These are phyloP conservation scores for Xylaria sp. DNA, from an alignment of 2,329 filamentous ascomycete species.

Conservation along the genomic window DNA sequence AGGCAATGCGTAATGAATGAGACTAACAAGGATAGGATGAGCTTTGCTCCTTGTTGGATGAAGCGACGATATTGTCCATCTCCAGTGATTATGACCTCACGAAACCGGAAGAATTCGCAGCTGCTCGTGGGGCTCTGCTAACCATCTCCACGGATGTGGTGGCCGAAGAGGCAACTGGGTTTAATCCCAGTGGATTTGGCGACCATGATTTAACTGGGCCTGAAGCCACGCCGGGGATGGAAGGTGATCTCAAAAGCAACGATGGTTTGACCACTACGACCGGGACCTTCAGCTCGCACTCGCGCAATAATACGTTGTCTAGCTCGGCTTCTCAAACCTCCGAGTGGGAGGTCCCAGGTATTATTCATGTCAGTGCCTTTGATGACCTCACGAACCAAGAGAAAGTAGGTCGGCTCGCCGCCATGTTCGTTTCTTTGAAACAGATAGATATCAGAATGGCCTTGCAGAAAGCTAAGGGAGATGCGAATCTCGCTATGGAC, in stretches of 20 bases:
- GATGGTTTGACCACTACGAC: constrained; percentile 45
- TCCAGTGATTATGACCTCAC: constrained; percentile 76
- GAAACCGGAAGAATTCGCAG: constrained; percentile 61
- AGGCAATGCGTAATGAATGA: neutral
- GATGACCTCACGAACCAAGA: constrained; percentile 64
- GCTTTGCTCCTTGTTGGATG: constrained; percentile 80
- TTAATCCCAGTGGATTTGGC: constrained; percentile 80
- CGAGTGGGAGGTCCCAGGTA: constrained; percentile 42
- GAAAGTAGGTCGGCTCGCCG: constrained; percentile 71
- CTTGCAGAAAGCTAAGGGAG: constrained; percentile 73
- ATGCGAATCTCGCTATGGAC: constrained; percentile 78
- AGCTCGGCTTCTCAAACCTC: constrained; percentile 42
- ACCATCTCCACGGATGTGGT: constrained; percentile 71
- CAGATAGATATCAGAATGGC: constrained; percentile 73
- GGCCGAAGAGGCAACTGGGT: constrained; percentile 77
- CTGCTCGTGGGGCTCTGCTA: constrained; percentile 71
- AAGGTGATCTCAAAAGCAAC: constrained; percentile 47
- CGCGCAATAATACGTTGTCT: constrained; percentile 41
- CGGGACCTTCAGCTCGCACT: constrained; percentile 42
- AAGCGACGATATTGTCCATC: constrained; percentile 81
- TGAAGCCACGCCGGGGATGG: constrained; percentile 29
- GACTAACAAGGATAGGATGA: constrained; percentile 63
- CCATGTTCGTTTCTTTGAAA: constrained; percentile 78
- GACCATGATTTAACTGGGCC: constrained; percentile 48
- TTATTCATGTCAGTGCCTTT: constrained; percentile 48